These are phyloP conservation scores for Morella rubra DNA, from an alignment of 306 rosid genomes.

Conservation along the genomic window DNA sequence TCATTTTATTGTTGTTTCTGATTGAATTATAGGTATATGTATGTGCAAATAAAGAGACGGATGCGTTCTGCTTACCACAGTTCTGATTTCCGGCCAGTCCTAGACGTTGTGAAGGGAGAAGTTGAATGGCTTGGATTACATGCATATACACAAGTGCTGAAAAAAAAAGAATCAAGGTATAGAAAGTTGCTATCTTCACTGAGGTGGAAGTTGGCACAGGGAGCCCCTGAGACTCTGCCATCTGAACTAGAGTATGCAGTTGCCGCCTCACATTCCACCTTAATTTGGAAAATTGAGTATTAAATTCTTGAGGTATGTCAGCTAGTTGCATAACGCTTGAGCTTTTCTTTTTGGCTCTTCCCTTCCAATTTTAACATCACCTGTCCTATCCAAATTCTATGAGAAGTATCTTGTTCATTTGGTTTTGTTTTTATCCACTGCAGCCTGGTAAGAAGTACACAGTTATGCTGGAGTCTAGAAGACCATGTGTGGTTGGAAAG, in stretches of 20 bases:
- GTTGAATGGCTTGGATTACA: conserved; percentile 84
- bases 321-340: conserved; percentile 1
- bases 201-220: conserved; percentile 47
- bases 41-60: conserved; percentile 58
- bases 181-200: conserved; percentile 48
- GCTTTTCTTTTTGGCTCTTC: neutral
- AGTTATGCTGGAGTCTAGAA: no score
- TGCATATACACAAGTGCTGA: conserved; percentile 68
- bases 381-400: neutral
- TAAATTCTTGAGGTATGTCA: conserved; percentile 41
- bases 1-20: conserved; percentile 12
- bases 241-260: conserved; percentile 62
- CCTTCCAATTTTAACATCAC: neutral
- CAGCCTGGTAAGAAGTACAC: no score
- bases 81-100: conserved; percentile 48
- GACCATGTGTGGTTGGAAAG: no score
- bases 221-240: conserved; percentile 35
- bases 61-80: conserved; percentile 40
- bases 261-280: conserved; percentile 58
- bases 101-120: conserved; percentile 52
- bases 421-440: no score
- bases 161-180: conserved; percentile 70
- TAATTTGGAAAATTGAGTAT: conserved; percentile 72
- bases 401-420: no score
- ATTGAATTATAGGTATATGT: conserved; percentile 61